These are phyloP conservation scores for Thyridium curvatum DNA, from an alignment of 2,329 filamentous ascomycete genomes.

Conservation along the genomic window DNA sequence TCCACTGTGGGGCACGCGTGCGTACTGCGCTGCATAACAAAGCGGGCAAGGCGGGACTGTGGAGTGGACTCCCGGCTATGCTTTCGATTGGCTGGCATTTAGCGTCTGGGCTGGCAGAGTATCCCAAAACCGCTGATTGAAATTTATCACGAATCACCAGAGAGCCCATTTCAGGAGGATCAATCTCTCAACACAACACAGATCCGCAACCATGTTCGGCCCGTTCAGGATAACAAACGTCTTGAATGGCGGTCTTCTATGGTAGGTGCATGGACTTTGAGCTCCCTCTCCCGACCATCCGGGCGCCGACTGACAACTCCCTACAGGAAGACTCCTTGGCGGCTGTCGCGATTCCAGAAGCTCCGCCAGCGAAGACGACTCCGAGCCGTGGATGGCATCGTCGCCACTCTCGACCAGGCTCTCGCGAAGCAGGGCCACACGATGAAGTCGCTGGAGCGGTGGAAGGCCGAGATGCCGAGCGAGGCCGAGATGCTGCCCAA, in stretches of 20 bases:
- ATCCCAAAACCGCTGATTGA: not conserved
- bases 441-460: slow-evolving; percentile 74
- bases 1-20: too few species aligned
- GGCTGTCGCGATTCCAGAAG: slow-evolving; percentile 88
- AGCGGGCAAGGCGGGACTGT: too few species aligned
- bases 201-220: slow-evolving; percentile 62
- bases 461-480: slow-evolving; percentile 93
- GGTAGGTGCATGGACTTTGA: slow-evolving; percentile 40
- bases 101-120: slow-evolving; percentile 2
- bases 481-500: slow-evolving; percentile 92
- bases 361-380: slow-evolving; percentile 77
- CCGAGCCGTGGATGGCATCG: slow-evolving; percentile 79
- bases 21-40: too few species aligned
- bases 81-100: not conserved
- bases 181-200: not conserved
- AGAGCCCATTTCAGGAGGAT: too few species aligned
- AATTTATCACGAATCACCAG: slow-evolving; percentile 6
- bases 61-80: too few species aligned
- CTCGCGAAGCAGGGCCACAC: slow-evolving; percentile 67
- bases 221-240: slow-evolving; percentile 74
- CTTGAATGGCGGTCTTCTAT: slow-evolving; percentile 75
- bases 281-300: not conserved
- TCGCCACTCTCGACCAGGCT: slow-evolving; percentile 74
- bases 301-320: slow-evolving; percentile 4
- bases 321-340: slow-evolving; percentile 87